phyloP scores from a whole-genome alignment of 139 green algal species.

The Edaphochlamys debaryana region DNA sequence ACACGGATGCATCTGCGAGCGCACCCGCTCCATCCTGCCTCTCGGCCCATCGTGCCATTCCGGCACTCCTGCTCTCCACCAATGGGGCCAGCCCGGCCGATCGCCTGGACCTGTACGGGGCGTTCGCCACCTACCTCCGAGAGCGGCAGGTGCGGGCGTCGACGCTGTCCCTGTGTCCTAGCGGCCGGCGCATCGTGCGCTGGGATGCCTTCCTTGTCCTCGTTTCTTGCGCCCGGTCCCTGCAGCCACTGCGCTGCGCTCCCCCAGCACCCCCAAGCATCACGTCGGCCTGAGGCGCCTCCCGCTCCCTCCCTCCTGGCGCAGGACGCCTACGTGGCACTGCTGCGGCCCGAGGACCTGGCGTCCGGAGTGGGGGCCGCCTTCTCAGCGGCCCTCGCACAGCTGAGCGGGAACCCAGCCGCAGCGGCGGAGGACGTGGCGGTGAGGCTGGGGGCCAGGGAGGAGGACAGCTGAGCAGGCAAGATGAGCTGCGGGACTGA shows the following conservation, averaged over 20 bases:
- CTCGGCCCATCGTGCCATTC: not conserved
- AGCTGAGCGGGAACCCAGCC: conserved; percentile 4
- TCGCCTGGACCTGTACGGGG: conserved; percentile 16
- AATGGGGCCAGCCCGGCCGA: conserved; percentile 27
- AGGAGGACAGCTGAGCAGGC: too few relatives aligned
- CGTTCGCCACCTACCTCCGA: conserved; percentile 2
- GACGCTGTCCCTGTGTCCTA: too few relatives aligned
- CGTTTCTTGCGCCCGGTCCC: too few relatives aligned
- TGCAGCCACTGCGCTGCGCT: not conserved
- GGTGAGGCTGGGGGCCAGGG: not conserved
- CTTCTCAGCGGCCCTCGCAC: conserved; percentile 14
- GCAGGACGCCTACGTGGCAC: conserved; percentile 29
- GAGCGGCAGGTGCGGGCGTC: not conserved
- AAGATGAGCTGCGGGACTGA: too few relatives aligned
- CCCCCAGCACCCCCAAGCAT: too few relatives aligned
- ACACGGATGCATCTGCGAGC: not conserved
- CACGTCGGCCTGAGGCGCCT: not conserved
- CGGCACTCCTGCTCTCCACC: conserved; percentile 32
- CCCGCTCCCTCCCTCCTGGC: not conserved
- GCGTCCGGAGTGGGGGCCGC: conserved; percentile 2
- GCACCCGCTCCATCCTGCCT: not conserved
- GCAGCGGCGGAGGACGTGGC: conserved; percentile 29
- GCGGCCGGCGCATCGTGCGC: too few relatives aligned
- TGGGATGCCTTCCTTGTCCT: too few relatives aligned
- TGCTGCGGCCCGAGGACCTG: conserved; percentile 31